Base-by-base conservation (phyloP, 108 stramenopile species). In the Thalassiosira profunda region DNA sequence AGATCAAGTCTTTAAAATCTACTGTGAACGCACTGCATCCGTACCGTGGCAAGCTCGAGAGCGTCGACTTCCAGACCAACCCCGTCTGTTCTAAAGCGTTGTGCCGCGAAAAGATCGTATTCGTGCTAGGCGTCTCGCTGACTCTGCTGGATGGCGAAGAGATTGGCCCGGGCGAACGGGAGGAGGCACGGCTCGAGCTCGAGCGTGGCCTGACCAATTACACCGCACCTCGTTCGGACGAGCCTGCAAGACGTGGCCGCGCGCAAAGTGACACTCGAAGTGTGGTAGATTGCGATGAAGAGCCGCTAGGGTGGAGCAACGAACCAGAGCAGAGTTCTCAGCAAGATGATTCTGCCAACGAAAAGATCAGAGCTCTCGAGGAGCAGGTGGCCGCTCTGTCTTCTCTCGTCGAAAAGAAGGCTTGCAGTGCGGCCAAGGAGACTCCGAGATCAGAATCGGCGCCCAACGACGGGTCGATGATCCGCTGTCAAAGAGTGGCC, bases 81-180 rank as follows among this genome's bases (percentile, higher is more conserved):
- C 62, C 67, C 14, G 63, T 77, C 0, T 70, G 68, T 51, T 37
- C 25, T 15, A 70, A 46, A 41, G 36, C 44, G 20, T 41, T 69
- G 29, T 77, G 70, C 41, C 44, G 76, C 10, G 76, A 70, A 51
- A 77, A 77, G 40, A 33, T 77, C 0, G 49, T 77, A 3, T 77
- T 77, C n/a, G 49, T 77, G 6, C 33, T 69, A 23, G 76, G 76
- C 23, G 14, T 24, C 28, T 29, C 18, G 9, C 28, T 69, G 26
- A 1, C 5, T 3, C 21, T 37, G 42, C 34, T 76, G 9, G 76
- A 76, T 36, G 29, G 45, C 23, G 26, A 23, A 25, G 51, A 20
- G 23, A 49, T 76, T 5, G 63, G 52, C 18, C 10, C 23, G 1
- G 44, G 33, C 3, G 67, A 68, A 57, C 6, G 62, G 30, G 54